Evolutionary conservation across 345 rosid species (phyloP).

Genomic region (Syzygium oleosum): DNA sequence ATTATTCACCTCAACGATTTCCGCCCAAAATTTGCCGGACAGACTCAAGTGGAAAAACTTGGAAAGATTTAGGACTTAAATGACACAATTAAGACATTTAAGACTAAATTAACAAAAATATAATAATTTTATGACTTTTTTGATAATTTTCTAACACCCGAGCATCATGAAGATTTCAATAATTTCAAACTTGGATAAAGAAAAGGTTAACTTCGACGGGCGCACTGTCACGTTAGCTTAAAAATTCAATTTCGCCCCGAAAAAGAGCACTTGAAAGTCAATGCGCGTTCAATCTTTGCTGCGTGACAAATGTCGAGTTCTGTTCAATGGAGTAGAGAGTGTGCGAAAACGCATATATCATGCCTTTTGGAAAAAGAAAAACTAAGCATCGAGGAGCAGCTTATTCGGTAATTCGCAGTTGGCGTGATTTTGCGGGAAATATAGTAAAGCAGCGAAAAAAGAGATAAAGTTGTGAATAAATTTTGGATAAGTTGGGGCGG

Average conservation of each 20-base stretch:
- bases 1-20: no score
- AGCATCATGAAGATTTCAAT: neutral
- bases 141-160: neutral
- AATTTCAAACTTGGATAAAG: neutral
- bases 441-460: neutral
- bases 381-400: neutral
- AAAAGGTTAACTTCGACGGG: neutral
- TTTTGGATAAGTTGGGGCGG: neutral
- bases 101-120: no score
- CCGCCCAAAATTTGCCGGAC: no score
- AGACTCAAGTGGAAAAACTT: no score
- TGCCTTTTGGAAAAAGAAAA: neutral
- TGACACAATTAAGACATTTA: no score
- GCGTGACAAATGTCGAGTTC: neutral
- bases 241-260: no score
- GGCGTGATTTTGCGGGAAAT: neutral
- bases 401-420: neutral
- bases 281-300: neutral
- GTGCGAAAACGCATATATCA: neutral
- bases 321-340: neutral
- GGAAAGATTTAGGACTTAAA: no score
- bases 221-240: no score
- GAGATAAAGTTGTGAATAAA: neutral
- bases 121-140: no score
- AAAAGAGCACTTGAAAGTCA: no score